Evolutionary conservation across 768 basidiomycete species (phyloP), one percentile per base, ranked within the genome.

Genomic region (Podaxis sp.): DNA sequence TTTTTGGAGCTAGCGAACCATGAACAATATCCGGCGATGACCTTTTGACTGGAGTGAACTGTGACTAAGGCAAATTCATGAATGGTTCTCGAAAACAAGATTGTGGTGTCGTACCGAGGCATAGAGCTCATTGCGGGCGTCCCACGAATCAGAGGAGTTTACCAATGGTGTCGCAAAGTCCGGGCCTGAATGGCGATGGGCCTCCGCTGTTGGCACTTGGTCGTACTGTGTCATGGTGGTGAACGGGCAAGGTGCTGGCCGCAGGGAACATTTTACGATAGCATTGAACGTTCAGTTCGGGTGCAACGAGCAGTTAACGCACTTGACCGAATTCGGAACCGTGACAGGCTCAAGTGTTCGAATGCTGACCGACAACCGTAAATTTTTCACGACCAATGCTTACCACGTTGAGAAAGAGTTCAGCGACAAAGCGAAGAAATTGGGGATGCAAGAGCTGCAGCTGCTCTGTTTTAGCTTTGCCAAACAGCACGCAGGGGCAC

Each of bases 181-280:
- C 1, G 43, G 33, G 3, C 25, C 36, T 29, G 54, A 53, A 25
- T 65, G 53, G 22, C 64, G 65, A 51, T 66, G 61, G 9, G 63
- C 66, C 15, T 68, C 67, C 53, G 27, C 66, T 5, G 57, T 58
- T 22, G 69, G 63, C 27, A 71, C 57, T 24, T 46, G 38, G 49
- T 63, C 56, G 33, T 70, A 69, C 33, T 68, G 70, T 36, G 66
- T 51, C 70, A 71, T 70, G 25, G 56, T 47, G 2, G 55, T 63
- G 61, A 46, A 49, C 25, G 55, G 36, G 13, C 38, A 57, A 64
- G 60, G 27, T 13, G 59, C 57, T 59, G 51, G 50, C 27, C 56
- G 52, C 38, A 57, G 19, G 25, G 37, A 25, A 52, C 55, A 59
- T 55, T 59, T 57, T 57, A 51, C 38, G 37, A 37, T 61, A 37